Evolutionary conservation across 2,329 filamentous ascomycete genomes (phyloP).

Genomic region (Dothideomycetidae sp.): DNA sequence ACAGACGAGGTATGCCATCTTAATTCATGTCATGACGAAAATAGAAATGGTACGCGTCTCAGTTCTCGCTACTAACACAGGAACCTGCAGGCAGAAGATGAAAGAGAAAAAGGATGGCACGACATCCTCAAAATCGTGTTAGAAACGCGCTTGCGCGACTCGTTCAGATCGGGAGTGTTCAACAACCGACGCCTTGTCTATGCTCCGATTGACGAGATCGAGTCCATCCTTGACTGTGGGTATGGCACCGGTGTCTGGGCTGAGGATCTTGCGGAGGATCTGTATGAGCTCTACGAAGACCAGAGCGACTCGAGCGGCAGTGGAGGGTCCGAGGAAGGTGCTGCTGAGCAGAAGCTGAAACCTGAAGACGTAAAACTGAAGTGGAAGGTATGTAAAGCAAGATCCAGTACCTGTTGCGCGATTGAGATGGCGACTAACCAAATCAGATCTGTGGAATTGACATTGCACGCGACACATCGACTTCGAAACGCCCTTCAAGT

Average conservation of each 20-base stretch:
- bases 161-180: not conserved
- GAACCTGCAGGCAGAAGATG: slow-evolving; percentile 1
- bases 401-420: too few species aligned
- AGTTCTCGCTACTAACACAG: not conserved
- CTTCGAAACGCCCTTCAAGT: not conserved
- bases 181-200: not conserved
- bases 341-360: too few species aligned
- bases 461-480: not conserved
- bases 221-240: slow-evolving; percentile 7
- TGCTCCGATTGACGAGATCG: not conserved
- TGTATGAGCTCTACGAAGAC: not conserved
- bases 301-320: not conserved
- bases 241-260: slow-evolving; percentile 5
- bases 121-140: not conserved
- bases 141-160: not conserved
- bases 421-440: too few species aligned
- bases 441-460: not conserved
- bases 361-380: too few species aligned
- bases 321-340: not conserved
- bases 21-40: not conserved
- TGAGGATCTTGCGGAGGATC: not conserved
- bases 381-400: too few species aligned
- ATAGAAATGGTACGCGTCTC: too few species aligned
- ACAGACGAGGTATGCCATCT: slow-evolving; percentile 2
- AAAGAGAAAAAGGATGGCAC: not conserved